Percentiles rank a stretch among this genome's conserved stretches.
phyloP scores from a whole-genome alignment of 352 stramenopile species.

The Globisporangium megalacanthum region DNA sequence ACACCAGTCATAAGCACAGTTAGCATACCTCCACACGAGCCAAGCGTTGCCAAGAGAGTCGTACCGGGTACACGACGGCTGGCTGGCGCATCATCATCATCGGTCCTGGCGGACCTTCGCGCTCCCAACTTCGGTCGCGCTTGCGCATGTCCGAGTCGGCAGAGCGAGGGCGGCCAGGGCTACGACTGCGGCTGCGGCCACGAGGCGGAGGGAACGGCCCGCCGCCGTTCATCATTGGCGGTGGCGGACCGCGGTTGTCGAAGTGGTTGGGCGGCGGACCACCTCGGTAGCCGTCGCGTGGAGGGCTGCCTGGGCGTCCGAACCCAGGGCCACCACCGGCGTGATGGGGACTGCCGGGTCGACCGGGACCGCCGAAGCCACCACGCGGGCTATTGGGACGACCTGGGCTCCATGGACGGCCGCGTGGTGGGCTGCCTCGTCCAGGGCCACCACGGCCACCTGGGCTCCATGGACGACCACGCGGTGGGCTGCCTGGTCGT shows the following conservation, averaged over 20 bases:
- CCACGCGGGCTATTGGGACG: too few relatives aligned
- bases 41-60: background rate
- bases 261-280: conserved; percentile 18
- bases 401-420: conserved; percentile 3
- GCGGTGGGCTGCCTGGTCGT: background rate
- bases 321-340: background rate
- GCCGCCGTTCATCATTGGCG: conserved; percentile 20
- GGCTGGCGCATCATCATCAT: conserved; percentile 6
- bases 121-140: conserved; percentile 15
- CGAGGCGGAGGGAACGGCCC: conserved; percentile 19
- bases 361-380: background rate
- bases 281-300: conserved; percentile 19
- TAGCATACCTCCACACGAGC: background rate
- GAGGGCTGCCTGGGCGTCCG: conserved; percentile 10
- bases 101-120: conserved; percentile 3
- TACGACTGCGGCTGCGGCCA: conserved; percentile 25
- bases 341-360: conserved; percentile 8
- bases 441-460: background rate
- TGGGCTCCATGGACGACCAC: background rate
- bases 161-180: conserved; percentile 11
- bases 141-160: conserved; percentile 6
- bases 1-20: conserved; percentile 1
- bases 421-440: conserved; percentile 1
- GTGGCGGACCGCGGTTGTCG: conserved; percentile 25
- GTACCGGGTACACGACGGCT: conserved; percentile 12